These are phyloP conservation scores for Myxozyma neotropica DNA, from an alignment of 805 yeast species.

Conservation along the genomic window DNA sequence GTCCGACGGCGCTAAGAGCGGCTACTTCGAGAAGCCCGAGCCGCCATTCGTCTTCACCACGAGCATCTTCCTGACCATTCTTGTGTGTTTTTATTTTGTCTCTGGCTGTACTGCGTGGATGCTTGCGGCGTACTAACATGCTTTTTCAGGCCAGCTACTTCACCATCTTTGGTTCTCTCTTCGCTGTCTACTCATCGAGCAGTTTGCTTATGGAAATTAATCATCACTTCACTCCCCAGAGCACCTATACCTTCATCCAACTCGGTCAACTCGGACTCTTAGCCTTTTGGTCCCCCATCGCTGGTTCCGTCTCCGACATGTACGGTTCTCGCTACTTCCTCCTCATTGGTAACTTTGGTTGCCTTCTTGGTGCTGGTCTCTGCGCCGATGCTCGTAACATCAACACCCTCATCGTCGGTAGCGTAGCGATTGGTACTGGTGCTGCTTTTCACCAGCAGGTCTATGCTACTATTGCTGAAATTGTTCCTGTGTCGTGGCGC, in stretches of 20 bases:
- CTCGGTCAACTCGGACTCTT: constrained; percentile 9
- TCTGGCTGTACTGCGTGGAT: no score
- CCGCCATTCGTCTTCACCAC: not conserved
- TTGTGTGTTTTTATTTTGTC: constrained; percentile 1
- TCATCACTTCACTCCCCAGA: not conserved
- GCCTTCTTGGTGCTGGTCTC: constrained; percentile 7
- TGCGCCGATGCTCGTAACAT: constrained; percentile 8
- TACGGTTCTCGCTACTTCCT: constrained; percentile 4
- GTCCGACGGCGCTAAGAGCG: not conserved
- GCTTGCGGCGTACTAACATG: not conserved
- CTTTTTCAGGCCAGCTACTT: constrained; percentile 4
- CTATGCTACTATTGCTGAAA: constrained; percentile 1
- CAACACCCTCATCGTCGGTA: constrained; percentile 8
- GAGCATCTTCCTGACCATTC: not conserved
- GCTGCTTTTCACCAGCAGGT: constrained; percentile 2
- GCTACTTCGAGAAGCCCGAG: constrained; percentile 1
- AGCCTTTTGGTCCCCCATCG: constrained; percentile 6
- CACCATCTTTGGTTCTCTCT: constrained; percentile 1
- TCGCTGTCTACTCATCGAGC: constrained; percentile 5
- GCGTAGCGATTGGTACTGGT: constrained; percentile 1
- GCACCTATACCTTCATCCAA: constrained; percentile 12
- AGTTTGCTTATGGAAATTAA: not conserved
- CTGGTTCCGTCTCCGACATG: constrained; percentile 2
- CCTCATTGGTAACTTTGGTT: constrained; percentile 8
- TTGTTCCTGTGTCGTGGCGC: constrained; percentile 5